Base-by-base conservation (phyloP, 768 basidiomycete species). In the Trametes gibbosa region DNA sequence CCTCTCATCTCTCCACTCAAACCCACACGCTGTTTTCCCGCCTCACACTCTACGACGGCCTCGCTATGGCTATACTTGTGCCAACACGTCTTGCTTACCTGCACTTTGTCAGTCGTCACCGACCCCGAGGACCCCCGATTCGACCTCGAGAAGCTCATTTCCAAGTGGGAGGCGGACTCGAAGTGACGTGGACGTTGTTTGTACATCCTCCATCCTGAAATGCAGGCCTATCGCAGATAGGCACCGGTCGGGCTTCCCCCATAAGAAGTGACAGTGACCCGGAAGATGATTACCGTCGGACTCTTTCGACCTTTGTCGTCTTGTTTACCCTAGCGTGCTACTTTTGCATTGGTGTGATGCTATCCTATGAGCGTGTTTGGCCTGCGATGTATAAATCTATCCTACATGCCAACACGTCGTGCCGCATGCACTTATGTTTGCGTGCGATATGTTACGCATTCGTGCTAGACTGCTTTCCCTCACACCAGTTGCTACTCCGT, bases 81-180 rank as follows among this genome's bases (percentile, higher is more conserved):
- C 16, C 24, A 12, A 14, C 21, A 6, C 13, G 17, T 2, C 34
- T 41, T 2, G 39, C 43, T 50, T 57, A 27, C 55, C 35, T 58
- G n/a, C 25, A 23, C 23, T 42, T 50, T 56, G 35, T 47, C 74
- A 95, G 95, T 96, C 65, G 79, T 97, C 64, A 89, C 93, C 64
- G 86, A 99, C 80, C 92, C 95, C 41, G 96, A 98, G 67, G 87
- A 98, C 75, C 93, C 96, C 53, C 85, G 84, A 64, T 99, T 98
- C 76, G 95, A 98, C 80, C 80, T 98, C 72, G 96, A 98, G 81
- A 93, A 93, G 75, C 76, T 97, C 60, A 69, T 92, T 71, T 79
- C 81, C 43, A 84, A 85, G 70, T 86, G 85, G 81, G 90, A 91
- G 75, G 84, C 80, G 70, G 84, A 84, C 66, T 82, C 77, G 63